Evolutionary conservation across 495 filamentous ascomycete species (phyloP).

Genomic region (Tuber melanosporum): DNA sequence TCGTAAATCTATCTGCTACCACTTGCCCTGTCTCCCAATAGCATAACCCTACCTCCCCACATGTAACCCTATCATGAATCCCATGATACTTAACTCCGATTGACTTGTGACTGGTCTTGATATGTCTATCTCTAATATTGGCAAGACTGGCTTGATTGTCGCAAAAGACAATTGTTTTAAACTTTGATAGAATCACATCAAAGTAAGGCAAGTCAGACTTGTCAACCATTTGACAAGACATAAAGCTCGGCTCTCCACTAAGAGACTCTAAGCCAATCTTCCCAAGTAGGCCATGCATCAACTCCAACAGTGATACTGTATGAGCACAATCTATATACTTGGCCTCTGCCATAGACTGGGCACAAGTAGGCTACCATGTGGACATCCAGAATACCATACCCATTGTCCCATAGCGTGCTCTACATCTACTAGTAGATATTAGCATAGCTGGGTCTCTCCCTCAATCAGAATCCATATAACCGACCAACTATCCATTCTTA

Average conservation of each 20-base stretch:
- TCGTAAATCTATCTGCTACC: no score
- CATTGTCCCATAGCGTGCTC: accelerated
- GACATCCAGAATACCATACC: not conserved
- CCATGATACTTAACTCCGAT: no score
- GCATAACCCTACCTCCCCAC: no score
- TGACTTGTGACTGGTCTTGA: no score
- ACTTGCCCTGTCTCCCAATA: no score
- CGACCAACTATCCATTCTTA: not conserved
- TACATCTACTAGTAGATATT: not conserved
- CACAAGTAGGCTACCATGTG: not conserved
- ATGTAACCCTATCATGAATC: no score
- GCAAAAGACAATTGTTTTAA: not conserved
- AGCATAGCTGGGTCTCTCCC: not conserved
- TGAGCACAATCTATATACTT: not conserved
- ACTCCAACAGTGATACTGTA: not conserved
- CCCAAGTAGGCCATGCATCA: not conserved
- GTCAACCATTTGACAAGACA: no score
- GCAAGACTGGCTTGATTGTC: no score
- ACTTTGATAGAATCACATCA: not conserved
- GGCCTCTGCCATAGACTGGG: not conserved
- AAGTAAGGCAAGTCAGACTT: not conserved
- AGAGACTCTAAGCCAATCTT: no score
- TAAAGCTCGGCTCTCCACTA: no score
- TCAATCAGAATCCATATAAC: not conserved
- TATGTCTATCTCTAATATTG: no score